Conservation (phyloP, 2,329 filamentous ascomycete species). For the Aspergillus brunneoviolaceus region DNA sequence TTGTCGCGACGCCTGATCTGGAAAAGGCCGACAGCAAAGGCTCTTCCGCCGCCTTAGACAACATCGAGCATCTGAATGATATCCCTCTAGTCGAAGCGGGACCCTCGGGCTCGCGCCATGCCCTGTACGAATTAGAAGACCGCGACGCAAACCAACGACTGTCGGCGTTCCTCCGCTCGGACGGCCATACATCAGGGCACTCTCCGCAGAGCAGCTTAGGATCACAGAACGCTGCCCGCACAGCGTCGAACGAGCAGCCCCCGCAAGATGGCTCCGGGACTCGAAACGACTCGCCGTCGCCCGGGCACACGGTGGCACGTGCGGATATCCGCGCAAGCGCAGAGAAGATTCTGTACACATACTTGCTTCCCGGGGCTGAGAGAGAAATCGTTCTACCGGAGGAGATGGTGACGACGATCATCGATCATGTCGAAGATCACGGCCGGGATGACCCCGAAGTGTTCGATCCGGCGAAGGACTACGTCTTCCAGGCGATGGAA, state of each 20-base stretch:
- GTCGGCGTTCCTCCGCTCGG: slow-evolving; percentile 77
- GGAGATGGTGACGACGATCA: slow-evolving; percentile 81
- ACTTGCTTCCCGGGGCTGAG: slow-evolving; percentile 89
- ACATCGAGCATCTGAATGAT: slow-evolving; percentile 68
- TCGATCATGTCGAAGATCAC: slow-evolving; percentile 82
- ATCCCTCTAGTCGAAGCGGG: slow-evolving; percentile 49
- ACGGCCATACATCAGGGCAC: slow-evolving; percentile 47
- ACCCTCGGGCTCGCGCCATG: slow-evolving; percentile 55
- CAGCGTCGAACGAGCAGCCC: slow-evolving; percentile 47
- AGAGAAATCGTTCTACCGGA: slow-evolving; percentile 92
- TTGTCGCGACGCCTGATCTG: slow-evolving; percentile 87
- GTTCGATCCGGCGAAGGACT: slow-evolving; percentile 96
- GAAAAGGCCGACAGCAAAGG: slow-evolving; percentile 79
- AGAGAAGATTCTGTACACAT: slow-evolving; percentile 98
- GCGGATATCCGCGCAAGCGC: slow-evolving; percentile 90
- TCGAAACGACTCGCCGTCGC: slow-evolving; percentile 76
- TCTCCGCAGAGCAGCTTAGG: slow-evolving; percentile 56
- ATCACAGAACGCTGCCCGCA: slow-evolving; percentile 47
- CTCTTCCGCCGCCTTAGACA: slow-evolving; percentile 77
- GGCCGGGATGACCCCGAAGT: slow-evolving; percentile 95
- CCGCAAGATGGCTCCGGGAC: slow-evolving; percentile 60
- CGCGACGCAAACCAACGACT: slow-evolving; percentile 83
- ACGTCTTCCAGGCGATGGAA: slow-evolving; percentile 99
- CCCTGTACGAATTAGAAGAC: slow-evolving; percentile 65
- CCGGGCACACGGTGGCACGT: slow-evolving; percentile 78